Percentiles rank a stretch among this genome's conserved stretches.
These are phyloP conservation scores for Arthrobotrys musiformis DNA, from an alignment of 2,329 filamentous ascomycete species.

Conservation along the genomic window DNA sequence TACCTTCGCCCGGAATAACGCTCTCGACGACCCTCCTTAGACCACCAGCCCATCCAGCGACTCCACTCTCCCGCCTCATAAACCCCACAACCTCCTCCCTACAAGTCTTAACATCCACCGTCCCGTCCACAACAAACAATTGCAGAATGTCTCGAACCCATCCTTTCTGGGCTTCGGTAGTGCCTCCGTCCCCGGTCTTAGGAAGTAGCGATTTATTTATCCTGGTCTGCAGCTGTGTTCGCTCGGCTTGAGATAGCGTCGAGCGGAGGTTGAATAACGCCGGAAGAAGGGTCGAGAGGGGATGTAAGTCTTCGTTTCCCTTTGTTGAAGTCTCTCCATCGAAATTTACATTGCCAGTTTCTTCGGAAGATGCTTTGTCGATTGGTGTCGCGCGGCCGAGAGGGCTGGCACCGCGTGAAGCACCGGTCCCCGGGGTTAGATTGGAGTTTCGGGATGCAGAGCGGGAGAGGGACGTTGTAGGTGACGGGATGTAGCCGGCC, in stretches of 20 bases:
- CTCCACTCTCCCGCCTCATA: slow-evolving; percentile 58
- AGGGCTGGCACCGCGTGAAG: neutral
- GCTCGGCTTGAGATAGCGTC: slow-evolving; percentile 50
- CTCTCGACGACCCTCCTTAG: slow-evolving; percentile 58
- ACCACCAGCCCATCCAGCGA: slow-evolving; percentile 58
- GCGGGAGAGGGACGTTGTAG: slow-evolving; percentile 45
- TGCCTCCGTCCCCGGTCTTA: slow-evolving; percentile 17
- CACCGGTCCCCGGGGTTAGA: neutral
- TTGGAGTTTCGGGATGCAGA: slow-evolving; percentile 53
- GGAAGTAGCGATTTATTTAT: slow-evolving; percentile 55
- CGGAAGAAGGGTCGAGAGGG: slow-evolving; percentile 39
- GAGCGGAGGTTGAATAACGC: slow-evolving; percentile 50
- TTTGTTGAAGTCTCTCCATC: no score
- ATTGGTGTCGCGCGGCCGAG: neutral
- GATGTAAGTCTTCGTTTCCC: slow-evolving; percentile 2
- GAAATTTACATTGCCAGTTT: no score
- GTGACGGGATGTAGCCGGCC: slow-evolving; percentile 56
- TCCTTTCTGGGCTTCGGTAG: slow-evolving; percentile 49
- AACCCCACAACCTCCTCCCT: slow-evolving; percentile 58
- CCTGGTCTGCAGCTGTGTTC: slow-evolving; percentile 51
- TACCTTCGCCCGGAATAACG: slow-evolving; percentile 19
- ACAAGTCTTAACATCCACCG: slow-evolving; percentile 42
- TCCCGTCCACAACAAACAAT: slow-evolving; percentile 53
- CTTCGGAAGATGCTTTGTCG: neutral
- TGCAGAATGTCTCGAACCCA: slow-evolving; percentile 56